Percentiles rank a stretch among this genome's conserved stretches.
Evolutionary conservation across 148 eudicot species (phyloP).

Genomic region (Camellia granthamiana): DNA sequence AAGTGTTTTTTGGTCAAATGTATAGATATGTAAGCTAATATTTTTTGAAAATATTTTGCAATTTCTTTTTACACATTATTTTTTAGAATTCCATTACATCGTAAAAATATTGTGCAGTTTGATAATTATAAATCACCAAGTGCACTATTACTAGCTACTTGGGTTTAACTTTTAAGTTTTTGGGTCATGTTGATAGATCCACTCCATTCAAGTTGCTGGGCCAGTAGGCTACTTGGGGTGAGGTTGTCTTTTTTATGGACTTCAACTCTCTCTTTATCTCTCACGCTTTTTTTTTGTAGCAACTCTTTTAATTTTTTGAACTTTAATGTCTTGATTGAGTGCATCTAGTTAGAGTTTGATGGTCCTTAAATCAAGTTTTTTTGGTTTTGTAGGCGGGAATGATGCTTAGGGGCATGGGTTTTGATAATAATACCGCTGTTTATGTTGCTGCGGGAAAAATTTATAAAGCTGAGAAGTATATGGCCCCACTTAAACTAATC

Average conservation of each 20-base stretch:
- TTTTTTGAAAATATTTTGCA: too few species aligned
- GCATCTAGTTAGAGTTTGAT: not conserved
- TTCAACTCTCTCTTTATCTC: not conserved
- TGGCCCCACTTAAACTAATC: slow-evolving; percentile 83
- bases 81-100: too few species aligned
- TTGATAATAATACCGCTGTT: slow-evolving; percentile 75
- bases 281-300: not conserved
- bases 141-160: too few species aligned
- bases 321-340: not conserved
- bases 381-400: slow-evolving; percentile 69
- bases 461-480: slow-evolving; percentile 83
- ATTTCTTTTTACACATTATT: too few species aligned
- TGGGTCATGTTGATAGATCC: too few species aligned
- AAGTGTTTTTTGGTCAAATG: too few species aligned
- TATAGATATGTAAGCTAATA: too few species aligned
- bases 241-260: not conserved
- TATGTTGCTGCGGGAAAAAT: slow-evolving; percentile 92
- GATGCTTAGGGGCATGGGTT: slow-evolving; percentile 99
- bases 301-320: not conserved
- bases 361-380: not conserved
- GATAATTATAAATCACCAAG: too few species aligned
- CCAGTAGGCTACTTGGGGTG: too few species aligned
- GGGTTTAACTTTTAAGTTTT: too few species aligned
- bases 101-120: too few species aligned
- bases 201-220: too few species aligned